Evolutionary conservation across 108 stramenopile genomes (phyloP), one percentile per base, ranked within the genome.

Genomic region (Conticribra guillardii): DNA sequence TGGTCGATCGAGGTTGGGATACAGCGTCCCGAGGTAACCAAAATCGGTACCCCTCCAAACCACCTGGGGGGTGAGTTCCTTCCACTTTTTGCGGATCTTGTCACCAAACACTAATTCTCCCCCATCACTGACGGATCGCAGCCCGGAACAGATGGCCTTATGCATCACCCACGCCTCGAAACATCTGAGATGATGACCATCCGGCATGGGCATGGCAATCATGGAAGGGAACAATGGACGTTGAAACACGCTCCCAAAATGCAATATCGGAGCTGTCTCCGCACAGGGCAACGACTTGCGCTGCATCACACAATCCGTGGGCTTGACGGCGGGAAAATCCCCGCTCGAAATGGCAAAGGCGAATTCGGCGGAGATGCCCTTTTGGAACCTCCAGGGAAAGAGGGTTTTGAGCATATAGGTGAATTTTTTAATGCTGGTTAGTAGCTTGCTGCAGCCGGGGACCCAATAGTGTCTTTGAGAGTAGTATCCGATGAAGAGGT

Each of bases 1-100:
- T 9, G 37, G 37, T 5, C 11, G 37, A 9, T 41, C 11, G 5
- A 41, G 37, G 23, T 56, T 4, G 2, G 14, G 5, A 4, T 8
- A 23, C 44, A 46, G 33, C 31, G 33, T 48, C 4, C 31, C 28
- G 22, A 73, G 46, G 49, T 63, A 73, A 2, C 32, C 48, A 54
- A 69, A 75, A 9, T 75, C 74, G 18, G 67, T 61, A 2, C 74
- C 74, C 19, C 74, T 59, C 74, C 74, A 75, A 21, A 75, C 59
- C 1, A 75, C 14, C 34, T 75, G 74, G 19, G 67, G 53, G 16
- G 26, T 69, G 48, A 75, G 27, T n/a, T 75, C 59, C 8, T 51
- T 47, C 67, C 67, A 75, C 60, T 51, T 37, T 17, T 41, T 56
- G 19, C 60, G 48, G 22, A 44, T 19, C 18, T 48, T 29, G 2